phyloP scores from a whole-genome alignment of 1,284 basidiomycete genomes.

The Trichosporon faecale region DNA sequence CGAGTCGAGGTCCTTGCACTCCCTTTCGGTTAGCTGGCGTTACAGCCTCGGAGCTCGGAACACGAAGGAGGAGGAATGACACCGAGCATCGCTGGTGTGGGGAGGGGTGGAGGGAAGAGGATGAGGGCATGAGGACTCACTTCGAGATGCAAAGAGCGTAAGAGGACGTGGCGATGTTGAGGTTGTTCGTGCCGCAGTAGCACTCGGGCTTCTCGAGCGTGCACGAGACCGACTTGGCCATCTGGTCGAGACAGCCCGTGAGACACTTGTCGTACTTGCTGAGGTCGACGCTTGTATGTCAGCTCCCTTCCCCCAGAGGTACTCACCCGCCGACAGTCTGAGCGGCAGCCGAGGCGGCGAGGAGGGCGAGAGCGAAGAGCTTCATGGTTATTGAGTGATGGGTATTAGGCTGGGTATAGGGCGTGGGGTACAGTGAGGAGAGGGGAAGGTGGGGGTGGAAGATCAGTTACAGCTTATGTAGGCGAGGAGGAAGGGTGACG shows the following conservation, averaged over 20 bases:
- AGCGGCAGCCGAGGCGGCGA: neutral
- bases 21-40: neutral
- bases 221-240: neutral
- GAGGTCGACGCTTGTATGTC: neutral
- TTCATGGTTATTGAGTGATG: neutral
- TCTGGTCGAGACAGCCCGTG: neutral
- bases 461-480: neutral
- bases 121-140: neutral
- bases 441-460: neutral
- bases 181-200: neutral
- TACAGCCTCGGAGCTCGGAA: too few relatives aligned
- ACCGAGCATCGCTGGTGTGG: too few relatives aligned
- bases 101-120: neutral
- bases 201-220: neutral
- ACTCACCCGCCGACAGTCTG: neutral
- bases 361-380: neutral
- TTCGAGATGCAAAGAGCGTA: neutral
- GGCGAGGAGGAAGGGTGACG: neutral
- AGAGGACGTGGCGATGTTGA: neutral
- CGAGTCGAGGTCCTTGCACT: neutral
- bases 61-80: too few relatives aligned
- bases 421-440: neutral
- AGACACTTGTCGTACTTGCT: slow-evolving; percentile 7
- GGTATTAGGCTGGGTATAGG: neutral
- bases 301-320: neutral